A percentile compares a stretch with the other conserved stretches of the same genome.
phyloP scores from a whole-genome alignment of 306 rosid species.

The Lithocarpus polystachyus region DNA sequence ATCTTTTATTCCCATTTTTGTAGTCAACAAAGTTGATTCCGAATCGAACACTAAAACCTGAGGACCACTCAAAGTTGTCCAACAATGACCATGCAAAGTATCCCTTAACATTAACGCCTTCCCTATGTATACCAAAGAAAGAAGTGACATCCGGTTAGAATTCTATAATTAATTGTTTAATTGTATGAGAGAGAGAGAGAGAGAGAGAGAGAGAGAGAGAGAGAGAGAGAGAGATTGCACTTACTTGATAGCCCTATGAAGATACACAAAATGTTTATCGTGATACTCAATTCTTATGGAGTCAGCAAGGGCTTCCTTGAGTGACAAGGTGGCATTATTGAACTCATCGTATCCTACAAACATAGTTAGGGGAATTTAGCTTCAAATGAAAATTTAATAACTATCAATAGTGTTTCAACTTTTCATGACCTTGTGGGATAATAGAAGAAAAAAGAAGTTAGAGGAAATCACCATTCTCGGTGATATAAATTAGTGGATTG shows the following conservation, averaged over 20 bases:
- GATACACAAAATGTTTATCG: conserved; percentile 35
- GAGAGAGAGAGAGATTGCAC: conserved; percentile 1
- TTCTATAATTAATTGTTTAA: neutral
- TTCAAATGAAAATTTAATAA: conserved; percentile 8
- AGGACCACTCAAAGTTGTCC: conserved; percentile 60
- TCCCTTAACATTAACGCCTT: conserved; percentile 64
- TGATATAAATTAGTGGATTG: conserved; percentile 54
- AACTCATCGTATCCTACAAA: conserved; percentile 54
- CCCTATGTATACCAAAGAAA: conserved; percentile 21
- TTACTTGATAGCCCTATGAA: conserved; percentile 54
- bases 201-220: neutral
- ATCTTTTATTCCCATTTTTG: conserved; percentile 46
- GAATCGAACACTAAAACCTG: conserved; percentile 57
- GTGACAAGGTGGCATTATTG: conserved; percentile 40
- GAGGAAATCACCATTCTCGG: conserved; percentile 55
- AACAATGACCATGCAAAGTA: conserved; percentile 69
- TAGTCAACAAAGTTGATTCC: conserved; percentile 61
- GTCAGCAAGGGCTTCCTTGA: conserved; percentile 33
- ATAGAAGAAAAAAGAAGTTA: neutral
- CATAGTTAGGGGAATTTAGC: neutral
- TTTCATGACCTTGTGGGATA: neutral
- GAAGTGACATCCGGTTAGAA: neutral
- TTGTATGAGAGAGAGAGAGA: neutral
- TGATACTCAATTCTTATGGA: conserved; percentile 38
- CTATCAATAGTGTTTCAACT: neutral